A percentile compares a stretch with the other conserved stretches of the same genome.
Evolutionary conservation across 495 filamentous ascomycete species (phyloP).

Genomic region (Penicillium argentinense): DNA sequence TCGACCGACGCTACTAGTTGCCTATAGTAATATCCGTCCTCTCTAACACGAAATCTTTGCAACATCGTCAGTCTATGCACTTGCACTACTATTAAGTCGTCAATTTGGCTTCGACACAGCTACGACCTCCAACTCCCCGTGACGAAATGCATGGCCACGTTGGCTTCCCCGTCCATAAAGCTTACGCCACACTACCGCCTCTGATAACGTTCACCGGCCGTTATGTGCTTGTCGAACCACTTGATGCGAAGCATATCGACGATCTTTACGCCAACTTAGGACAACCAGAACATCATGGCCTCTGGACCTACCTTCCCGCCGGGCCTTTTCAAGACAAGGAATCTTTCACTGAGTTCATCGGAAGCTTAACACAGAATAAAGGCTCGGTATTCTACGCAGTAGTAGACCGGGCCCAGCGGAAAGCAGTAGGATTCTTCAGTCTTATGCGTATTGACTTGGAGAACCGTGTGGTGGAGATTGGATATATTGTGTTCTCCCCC

Average conservation of each 20-base stretch:
- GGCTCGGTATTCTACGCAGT: slow-evolving; percentile 13
- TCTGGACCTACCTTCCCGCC: slow-evolving; percentile 12
- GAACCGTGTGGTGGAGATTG: slow-evolving; percentile 6
- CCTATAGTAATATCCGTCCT: too few relatives aligned
- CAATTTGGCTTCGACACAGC: too few relatives aligned
- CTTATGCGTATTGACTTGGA: slow-evolving; percentile 8
- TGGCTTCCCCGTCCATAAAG: too few relatives aligned
- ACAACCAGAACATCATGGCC: background rate
- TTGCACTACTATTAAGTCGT: too few relatives aligned
- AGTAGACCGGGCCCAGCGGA: background rate
- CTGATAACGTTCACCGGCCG: slow-evolving; percentile 1
- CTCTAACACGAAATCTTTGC: too few relatives aligned
- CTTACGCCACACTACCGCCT: slow-evolving; percentile 7
- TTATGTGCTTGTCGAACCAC: slow-evolving; percentile 9
- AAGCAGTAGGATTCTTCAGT: slow-evolving; percentile 4
- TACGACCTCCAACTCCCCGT: too few relatives aligned
- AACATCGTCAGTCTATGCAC: too few relatives aligned
- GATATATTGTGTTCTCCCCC: slow-evolving; percentile 5
- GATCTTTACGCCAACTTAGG: slow-evolving; percentile 11
- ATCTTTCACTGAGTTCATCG: slow-evolving; percentile 8
- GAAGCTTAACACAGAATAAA: background rate
- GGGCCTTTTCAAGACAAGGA: slow-evolving; percentile 14
- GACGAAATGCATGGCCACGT: too few relatives aligned
- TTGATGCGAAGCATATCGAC: slow-evolving; percentile 5
- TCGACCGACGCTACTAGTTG: too few relatives aligned